Conservation (phyloP, 495 filamentous ascomycete species). For the Xeromyces bisporus region DNA sequence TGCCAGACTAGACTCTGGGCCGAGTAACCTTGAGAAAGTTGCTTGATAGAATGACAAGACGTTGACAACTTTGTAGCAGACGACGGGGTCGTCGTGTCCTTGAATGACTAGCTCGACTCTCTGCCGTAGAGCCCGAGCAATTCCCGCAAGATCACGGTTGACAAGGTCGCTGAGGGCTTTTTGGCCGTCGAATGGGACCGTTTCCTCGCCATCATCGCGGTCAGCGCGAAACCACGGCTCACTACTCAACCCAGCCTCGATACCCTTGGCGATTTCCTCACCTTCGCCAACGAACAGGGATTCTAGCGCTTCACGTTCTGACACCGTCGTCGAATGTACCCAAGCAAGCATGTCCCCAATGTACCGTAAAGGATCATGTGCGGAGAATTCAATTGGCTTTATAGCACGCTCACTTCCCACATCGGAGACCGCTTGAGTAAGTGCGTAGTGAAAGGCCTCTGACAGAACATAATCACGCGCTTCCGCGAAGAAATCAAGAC, state of each 20-base stretch:
- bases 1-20: slow-evolving; percentile 48
- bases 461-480: slow-evolving; percentile 75
- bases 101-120: slow-evolving; percentile 82
- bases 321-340: slow-evolving; percentile 85
- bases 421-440: slow-evolving; percentile 53
- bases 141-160: slow-evolving; percentile 66
- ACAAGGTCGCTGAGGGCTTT: slow-evolving; percentile 78
- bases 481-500: slow-evolving; percentile 85
- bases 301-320: slow-evolving; percentile 84
- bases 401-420: slow-evolving; percentile 32
- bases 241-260: slow-evolving; percentile 69
- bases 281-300: slow-evolving; percentile 80
- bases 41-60: slow-evolving; percentile 74
- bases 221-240: slow-evolving; percentile 62
- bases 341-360: slow-evolving; percentile 97
- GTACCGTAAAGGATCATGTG: slow-evolving; percentile 84
- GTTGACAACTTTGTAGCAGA: slow-evolving; percentile 80
- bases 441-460: slow-evolving; percentile 76
- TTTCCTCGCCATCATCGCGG: slow-evolving; percentile 40
- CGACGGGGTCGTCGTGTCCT: slow-evolving; percentile 73
- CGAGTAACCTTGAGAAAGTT: slow-evolving; percentile 68
- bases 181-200: slow-evolving; percentile 53
- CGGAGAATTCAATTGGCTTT: slow-evolving; percentile 87
- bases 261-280: slow-evolving; percentile 74
- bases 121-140: slow-evolving; percentile 60